phyloP scores from a whole-genome alignment of 2,329 filamentous ascomycete genomes.

The Scedosporium apiospermum region DNA sequence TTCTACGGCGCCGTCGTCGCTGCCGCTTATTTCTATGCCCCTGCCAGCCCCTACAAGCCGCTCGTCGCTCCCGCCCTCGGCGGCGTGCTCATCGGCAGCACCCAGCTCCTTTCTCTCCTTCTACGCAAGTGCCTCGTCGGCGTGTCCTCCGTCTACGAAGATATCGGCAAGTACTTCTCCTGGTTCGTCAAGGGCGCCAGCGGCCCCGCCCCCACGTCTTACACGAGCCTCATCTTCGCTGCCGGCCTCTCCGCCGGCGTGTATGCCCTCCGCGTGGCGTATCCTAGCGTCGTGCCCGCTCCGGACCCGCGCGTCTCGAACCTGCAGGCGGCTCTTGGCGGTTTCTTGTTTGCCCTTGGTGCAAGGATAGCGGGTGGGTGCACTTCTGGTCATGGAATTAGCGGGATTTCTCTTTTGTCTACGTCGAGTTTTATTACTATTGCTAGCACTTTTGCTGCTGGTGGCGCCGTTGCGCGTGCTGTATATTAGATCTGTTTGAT shows the following conservation, averaged over 20 bases:
- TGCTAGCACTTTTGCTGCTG: constrained; percentile 45
- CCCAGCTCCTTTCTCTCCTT: constrained; percentile 47
- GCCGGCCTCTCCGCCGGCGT: constrained; percentile 40
- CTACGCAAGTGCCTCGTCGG: constrained; percentile 46
- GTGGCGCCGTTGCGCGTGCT: constrained; percentile 18
- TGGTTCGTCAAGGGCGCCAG: constrained; percentile 24
- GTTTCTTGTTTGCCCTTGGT: constrained; percentile 48
- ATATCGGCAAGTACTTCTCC: constrained; percentile 46
- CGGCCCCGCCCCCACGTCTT: constrained; percentile 20
- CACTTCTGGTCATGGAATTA: constrained; percentile 61
- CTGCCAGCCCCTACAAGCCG: constrained; percentile 18
- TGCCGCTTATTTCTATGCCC: constrained; percentile 20
- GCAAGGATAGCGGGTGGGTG: constrained; percentile 56
- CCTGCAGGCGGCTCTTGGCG: constrained; percentile 38
- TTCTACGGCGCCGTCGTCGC: constrained; percentile 29
- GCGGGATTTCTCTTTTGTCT: constrained; percentile 53
- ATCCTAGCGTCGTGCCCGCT: constrained; percentile 18
- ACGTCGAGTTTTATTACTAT: constrained; percentile 54
- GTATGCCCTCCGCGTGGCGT: constrained; percentile 22
- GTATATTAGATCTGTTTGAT: constrained; percentile 10
- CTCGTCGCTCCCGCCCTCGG: constrained; percentile 40
- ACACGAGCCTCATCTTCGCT: constrained; percentile 41
- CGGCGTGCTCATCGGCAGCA: constrained; percentile 47
- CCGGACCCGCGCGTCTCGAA: constrained; percentile 22
- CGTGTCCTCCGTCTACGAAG: constrained; percentile 52